These are phyloP conservation scores for Trichomonascaceae sp. DNA, from an alignment of 1,139 yeast genomes.

Conservation along the genomic window DNA sequence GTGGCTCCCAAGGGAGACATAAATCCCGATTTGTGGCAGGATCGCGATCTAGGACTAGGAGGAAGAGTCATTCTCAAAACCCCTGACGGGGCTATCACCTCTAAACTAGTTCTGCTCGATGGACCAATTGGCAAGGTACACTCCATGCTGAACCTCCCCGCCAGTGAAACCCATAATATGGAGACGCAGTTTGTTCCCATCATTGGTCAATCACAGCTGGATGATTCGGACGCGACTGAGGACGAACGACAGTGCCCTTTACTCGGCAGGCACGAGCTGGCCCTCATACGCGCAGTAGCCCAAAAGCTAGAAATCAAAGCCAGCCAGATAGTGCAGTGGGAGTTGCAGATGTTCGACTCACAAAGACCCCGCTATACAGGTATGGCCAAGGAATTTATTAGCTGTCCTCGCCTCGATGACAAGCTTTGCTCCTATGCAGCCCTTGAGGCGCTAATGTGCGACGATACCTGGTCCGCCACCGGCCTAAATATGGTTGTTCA, in stretches of 20 bases:
- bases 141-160: no score
- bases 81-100: conserved; percentile 15
- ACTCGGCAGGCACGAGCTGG: conserved; percentile 53
- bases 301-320: conserved; percentile 38
- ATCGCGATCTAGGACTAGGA: conserved; percentile 74
- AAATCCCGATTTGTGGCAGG: conserved; percentile 59
- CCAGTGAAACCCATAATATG: conserved; percentile 64
- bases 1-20: conserved; percentile 89
- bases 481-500: conserved; percentile 58
- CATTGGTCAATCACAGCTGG: conserved; percentile 36
- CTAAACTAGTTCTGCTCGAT: conserved; percentile 53
- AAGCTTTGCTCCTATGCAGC: conserved; percentile 77
- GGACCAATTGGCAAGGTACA: conserved; percentile 67
- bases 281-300: conserved; percentile 56
- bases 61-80: conserved; percentile 63
- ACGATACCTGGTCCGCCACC: conserved; percentile 28
- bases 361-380: conserved; percentile 77
- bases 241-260: conserved; percentile 42
- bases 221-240: conserved; percentile 17
- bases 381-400: conserved; percentile 67
- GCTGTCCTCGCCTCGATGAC: conserved; percentile 80
- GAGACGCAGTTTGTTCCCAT: conserved; percentile 78
- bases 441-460: conserved; percentile 39
- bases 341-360: conserved; percentile 64
- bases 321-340: conserved; percentile 64